These are phyloP conservation scores for Neonectria coccinea DNA, from an alignment of 2,329 filamentous ascomycete species.

Conservation along the genomic window DNA sequence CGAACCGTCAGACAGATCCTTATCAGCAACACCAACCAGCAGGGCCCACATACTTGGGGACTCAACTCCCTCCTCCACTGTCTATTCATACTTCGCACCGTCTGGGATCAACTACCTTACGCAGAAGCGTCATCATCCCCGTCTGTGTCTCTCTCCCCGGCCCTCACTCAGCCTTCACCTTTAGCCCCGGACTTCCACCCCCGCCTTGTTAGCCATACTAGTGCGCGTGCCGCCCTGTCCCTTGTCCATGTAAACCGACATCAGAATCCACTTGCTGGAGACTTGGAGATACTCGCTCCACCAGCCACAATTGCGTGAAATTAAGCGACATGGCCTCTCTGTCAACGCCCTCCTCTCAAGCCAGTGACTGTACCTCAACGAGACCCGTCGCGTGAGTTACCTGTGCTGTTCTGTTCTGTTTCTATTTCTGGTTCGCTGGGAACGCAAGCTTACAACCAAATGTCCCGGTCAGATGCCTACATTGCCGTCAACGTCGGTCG, in stretches of 20 bases:
- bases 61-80: background rate
- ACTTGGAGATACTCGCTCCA: conserved; percentile 1
- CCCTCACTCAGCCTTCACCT: no score
- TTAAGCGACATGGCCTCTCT: background rate
- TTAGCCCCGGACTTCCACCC: conserved; percentile 2
- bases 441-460: background rate
- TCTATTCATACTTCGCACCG: background rate
- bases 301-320: background rate
- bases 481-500: conserved; percentile 51
- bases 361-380: conserved; percentile 17
- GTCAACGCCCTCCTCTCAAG: background rate
- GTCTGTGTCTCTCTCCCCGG: no score
- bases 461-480: conserved; percentile 46
- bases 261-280: background rate
- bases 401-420: background rate
- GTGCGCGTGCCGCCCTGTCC: no score
- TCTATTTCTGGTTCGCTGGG: background rate
- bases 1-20: background rate
- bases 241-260: background rate
- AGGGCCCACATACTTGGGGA: background rate
- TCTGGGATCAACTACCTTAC: background rate
- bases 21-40: background rate
- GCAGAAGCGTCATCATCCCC: no score
- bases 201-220: background rate
- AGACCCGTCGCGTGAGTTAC: conserved; percentile 46